Evolutionary conservation across 495 filamentous ascomycete genomes (phyloP), one percentile per base, ranked within the genome.

Genomic region (Tuber magnatum): DNA sequence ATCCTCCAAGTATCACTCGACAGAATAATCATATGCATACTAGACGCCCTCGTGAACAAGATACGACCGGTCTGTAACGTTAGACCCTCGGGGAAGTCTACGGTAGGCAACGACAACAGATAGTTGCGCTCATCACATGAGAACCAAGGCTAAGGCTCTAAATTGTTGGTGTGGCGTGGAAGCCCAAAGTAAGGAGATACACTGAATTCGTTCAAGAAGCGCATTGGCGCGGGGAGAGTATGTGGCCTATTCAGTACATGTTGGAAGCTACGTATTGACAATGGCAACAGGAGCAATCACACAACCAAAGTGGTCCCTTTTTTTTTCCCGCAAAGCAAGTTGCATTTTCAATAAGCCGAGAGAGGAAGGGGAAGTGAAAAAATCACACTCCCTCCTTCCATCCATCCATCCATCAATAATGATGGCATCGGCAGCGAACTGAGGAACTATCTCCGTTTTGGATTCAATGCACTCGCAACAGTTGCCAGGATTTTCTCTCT

Each of bases 1-100:
- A 65, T 65, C 35, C 56, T 65, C 56, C 56, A 65, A 65, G 56
- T 65, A 65, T 65, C 56, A 65, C 56, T 65, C 56, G 56, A 20
- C 56, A 18, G 35, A 65, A 20, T 28, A 65, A 65, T 65, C 28
- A 35, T 12, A 35, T 35, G 3, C 28, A 18, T 18, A 28, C 12
- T 18, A 65, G 28, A 35, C 56, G 6, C 28, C 56, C 51, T 35
- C 28, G 12, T 65, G 28, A 35, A 65, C 14, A 35, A 35, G 28
- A 65, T 35, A 35, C 56, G 28, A 65, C 28, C 16, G 16, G 56
- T 65, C 56, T 35, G 28, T 35, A 35, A 65, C 28, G 20, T 35
- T 14, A 65, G 56, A 32, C 56, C 24, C 24, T 32, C 56, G 28
- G 56, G 6, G 16, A 35, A 12, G 16, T 10, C 39, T 40, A 40